Conservation (phyloP, 345 rosid species). For the Eucalyptus virginea region DNA sequence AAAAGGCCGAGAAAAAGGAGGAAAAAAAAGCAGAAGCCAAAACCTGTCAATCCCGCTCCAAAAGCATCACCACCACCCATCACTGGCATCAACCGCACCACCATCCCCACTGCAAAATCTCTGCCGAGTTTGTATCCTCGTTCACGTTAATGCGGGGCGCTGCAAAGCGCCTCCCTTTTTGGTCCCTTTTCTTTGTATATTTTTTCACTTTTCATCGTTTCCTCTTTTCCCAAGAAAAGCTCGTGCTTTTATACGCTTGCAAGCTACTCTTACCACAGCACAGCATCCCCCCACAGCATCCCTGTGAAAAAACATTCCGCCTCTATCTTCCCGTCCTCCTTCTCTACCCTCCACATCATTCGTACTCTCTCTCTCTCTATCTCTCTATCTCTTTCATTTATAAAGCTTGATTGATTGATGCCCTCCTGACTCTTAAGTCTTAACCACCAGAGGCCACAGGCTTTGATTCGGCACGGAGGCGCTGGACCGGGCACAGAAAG, state of each 20-base stretch:
- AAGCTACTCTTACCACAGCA: neutral
- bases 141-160: neutral
- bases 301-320: neutral
- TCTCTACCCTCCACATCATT: neutral
- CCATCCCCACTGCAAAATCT: neutral
- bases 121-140: neutral
- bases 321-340: neutral
- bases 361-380: neutral
- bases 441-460: neutral
- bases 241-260: neutral
- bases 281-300: neutral
- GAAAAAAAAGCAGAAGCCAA: neutral
- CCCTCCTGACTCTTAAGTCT: neutral
- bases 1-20: neutral
- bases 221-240: neutral
- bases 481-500: neutral
- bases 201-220: neutral
- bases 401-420: neutral
- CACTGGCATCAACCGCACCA: neutral
- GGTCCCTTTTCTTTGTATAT: neutral
- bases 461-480: neutral
- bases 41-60: neutral
- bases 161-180: neutral
- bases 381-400: neutral
- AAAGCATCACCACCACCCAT: neutral